These are phyloP conservation scores for Metschnikowia cerradonensis DNA, from an alignment of 805 yeast species.

Conservation along the genomic window DNA sequence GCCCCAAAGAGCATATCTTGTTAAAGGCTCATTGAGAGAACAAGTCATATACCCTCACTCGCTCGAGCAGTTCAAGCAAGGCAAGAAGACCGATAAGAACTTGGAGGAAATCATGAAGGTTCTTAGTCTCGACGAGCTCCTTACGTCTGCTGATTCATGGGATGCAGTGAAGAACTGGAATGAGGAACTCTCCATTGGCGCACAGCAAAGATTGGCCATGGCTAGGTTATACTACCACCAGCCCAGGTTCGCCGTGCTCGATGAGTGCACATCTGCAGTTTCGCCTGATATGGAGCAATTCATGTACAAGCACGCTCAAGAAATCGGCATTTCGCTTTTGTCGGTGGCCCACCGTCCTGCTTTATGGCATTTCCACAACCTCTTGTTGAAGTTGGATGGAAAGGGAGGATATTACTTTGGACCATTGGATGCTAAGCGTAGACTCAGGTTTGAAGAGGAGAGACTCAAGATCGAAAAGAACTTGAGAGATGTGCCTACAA, in stretches of 20 bases:
- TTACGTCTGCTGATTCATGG: conserved; percentile 40
- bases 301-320: conserved; percentile 81
- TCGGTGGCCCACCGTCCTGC: conserved; percentile 93
- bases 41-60: conserved; percentile 88
- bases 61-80: conserved; percentile 46
- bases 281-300: conserved; percentile 86
- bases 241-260: conserved; percentile 91
- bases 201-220: conserved; percentile 90
- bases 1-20: conserved; percentile 88
- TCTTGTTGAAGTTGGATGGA: conserved; percentile 82
- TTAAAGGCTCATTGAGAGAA: conserved; percentile 75
- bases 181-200: conserved; percentile 84
- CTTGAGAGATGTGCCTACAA: conserved; percentile 64
- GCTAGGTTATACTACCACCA: conserved; percentile 86
- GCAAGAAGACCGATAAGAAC: conserved; percentile 43
- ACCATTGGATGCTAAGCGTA: conserved; percentile 64
- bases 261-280: conserved; percentile 94
- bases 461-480: conserved; percentile 63
- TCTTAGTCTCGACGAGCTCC: conserved; percentile 56
- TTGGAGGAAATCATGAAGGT: conserved; percentile 51
- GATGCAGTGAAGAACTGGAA: conserved; percentile 77
- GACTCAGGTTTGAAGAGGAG: conserved; percentile 76
- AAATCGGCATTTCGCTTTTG: conserved; percentile 71
- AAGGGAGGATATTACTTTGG: conserved; percentile 62
- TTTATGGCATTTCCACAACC: conserved; percentile 86